phyloP scores from a whole-genome alignment of 2,329 filamentous ascomycete species.

The Fusarium sp. region DNA sequence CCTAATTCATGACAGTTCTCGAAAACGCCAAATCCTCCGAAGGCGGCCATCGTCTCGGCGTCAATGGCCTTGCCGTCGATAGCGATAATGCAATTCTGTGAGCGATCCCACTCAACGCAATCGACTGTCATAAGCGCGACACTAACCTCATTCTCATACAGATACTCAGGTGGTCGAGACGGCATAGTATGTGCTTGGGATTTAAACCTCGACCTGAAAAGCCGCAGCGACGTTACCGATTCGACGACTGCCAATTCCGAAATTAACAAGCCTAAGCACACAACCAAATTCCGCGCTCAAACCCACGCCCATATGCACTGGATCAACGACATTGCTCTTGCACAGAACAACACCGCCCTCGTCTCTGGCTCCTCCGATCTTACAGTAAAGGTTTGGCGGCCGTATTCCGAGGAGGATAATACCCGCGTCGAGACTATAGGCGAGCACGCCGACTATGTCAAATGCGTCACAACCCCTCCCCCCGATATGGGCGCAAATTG shows the following conservation, averaged over 20 bases:
- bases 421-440: conserved; percentile 75
- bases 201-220: conserved; percentile 74
- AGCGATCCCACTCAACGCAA: conserved; percentile 50
- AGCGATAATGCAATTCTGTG: conserved; percentile 85
- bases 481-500: conserved; percentile 73
- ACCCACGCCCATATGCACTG: conserved; percentile 88
- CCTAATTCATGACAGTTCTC: conserved; percentile 58
- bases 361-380: conserved; percentile 94
- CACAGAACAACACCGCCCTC: conserved; percentile 79
- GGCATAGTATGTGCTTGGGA: conserved; percentile 98
- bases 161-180: conserved; percentile 95
- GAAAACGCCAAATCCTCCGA: conserved; percentile 67
- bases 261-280: conserved; percentile 53
- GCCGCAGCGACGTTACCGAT: conserved; percentile 43
- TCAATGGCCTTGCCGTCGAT: conserved; percentile 94
- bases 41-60: conserved; percentile 90
- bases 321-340: conserved; percentile 92
- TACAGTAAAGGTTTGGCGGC: conserved; percentile 92
- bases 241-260: conserved; percentile 46
- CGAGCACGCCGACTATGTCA: conserved; percentile 95
- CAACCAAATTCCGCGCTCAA: conserved; percentile 69
- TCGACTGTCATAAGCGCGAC: conserved; percentile 11
- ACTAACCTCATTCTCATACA: conserved; percentile 52
- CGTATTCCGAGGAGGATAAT: conserved; percentile 69
- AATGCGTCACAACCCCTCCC: conserved; percentile 84